Base-by-base conservation (phyloP, 352 stramenopile species). In the Saprolegnia parasitica region DNA sequence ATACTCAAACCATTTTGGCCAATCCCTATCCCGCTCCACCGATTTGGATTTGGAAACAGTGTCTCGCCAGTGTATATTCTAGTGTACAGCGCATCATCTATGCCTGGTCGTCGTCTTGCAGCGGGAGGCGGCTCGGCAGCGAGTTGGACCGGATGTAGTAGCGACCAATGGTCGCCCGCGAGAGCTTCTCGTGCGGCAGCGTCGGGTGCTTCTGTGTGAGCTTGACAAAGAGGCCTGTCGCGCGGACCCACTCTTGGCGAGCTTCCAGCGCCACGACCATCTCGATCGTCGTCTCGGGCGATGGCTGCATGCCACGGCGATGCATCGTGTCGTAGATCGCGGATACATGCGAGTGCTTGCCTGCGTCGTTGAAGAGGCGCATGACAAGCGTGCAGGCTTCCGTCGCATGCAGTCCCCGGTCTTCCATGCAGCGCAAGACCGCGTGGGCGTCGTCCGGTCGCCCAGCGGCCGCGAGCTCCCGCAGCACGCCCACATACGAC, bases 331-430 rank as follows among this genome's bases (percentile, higher is more conserved):
- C 26, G 23, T 37, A 58, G 37, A 70, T n/a, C 13, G 63, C 45
- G 4, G 21, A 26, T 1, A 47, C 35, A 5, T 61, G 26, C 18
- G 32, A 29, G 9, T 6, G 29, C 5, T 42, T 45, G 13, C 40
- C 39, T 4, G 23, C 63, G n/a, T 63, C 21, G 47, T 70, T 70
- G 15, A 39, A 61, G 9, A 60, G 54, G 10, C 37, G 29, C 63
- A 70, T 70, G n/a, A 70, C 63, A 16, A 70, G 9, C 29, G 63
- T 52, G 29, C 29, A 58, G 0, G 63, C 46, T 18, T 70, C 63
- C 13, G 20, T 40, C 18, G 23, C 10, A 32, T 49, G n/a, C 3
- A 70, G 35, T 8, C n/a, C 16, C 18, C 32, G 24, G n/a, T 5
- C 46, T 10, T 70, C 63, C 23, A 61, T 21, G 20, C 29, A 21